Base-by-base conservation (phyloP, 768 basidiomycete genomes). In the Lyophyllum shimeji region DNA sequence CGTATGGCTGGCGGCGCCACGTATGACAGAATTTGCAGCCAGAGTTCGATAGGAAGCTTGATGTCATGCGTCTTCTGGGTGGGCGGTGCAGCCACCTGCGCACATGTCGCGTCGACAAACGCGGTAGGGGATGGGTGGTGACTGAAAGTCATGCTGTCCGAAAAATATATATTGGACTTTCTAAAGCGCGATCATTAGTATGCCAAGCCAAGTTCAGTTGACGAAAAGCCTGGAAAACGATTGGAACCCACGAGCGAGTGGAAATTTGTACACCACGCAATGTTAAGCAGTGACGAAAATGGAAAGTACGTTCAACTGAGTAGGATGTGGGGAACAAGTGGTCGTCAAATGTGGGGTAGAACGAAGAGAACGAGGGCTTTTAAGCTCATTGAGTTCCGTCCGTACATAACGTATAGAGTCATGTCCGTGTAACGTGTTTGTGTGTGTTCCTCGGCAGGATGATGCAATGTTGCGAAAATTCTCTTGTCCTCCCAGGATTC, bases 11-110 rank as follows among this genome's bases (percentile, higher is more conserved):
- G 18, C 12, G 44, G 24, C 21, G 57, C 23, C 17, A 52, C 46
- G 23, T 58, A 46, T n/a, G 59, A 56, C 18, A 62, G 55, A 7
- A 60, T 49, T 45, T 64, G 59, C 17, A 62, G 57, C 59, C 63
- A 64, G 29, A 64, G 43, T 47, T 64, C 63, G n/a, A 53, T 13
- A 15, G 63, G 61, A 8, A 64, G 40, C 9, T 18, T 37, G 21
- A 46, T 46, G 17, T 31, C 51, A 39, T 29, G 3, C 17, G 27
- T 7, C 2, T n/a, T 24, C 21, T 20, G 25, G n/a, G 24, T 18
- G 2, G 1, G 45, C 17, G 13, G 18, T 42, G 24, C 13, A 17
- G 51, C 39, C 17, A 27, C 18, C 27, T 15, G 53, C 24, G 18
- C 20, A 7, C 45, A 15, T 6, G 42, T 24, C 12, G 8, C 25